phyloP scores from a whole-genome alignment of 108 stramenopile species.

The Cyclotella choctawhatcheeana region DNA sequence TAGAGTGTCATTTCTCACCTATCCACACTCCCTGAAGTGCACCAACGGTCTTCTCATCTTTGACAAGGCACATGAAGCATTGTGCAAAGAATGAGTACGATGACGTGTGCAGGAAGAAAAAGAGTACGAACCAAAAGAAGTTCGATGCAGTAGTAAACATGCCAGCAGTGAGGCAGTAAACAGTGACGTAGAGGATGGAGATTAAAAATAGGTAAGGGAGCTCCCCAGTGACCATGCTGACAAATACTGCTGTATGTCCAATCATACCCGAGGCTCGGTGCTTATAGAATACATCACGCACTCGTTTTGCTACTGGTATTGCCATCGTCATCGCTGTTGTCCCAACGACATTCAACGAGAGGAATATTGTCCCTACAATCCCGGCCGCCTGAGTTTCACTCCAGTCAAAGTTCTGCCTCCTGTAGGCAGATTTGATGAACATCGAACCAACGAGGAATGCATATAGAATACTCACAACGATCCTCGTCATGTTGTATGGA shows the following conservation, averaged over 20 bases:
- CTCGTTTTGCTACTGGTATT: conserved; percentile 72
- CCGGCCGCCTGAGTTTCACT: conserved; percentile 40
- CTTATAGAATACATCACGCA: conserved; percentile 76
- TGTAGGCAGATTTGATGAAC: conserved; percentile 42
- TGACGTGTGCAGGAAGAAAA: conserved; percentile 77
- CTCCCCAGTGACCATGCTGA: conserved; percentile 70
- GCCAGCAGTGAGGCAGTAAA: conserved; percentile 31
- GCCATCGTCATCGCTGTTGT: conserved; percentile 69
- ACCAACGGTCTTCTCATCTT: conserved; percentile 60
- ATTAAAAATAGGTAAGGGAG: conserved; percentile 46
- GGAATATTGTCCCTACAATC: conserved; percentile 45
- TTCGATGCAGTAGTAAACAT: conserved; percentile 36
- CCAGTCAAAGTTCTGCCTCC: conserved; percentile 10
- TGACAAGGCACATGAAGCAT: conserved; percentile 76
- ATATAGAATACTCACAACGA: conserved; percentile 60
- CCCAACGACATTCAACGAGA: conserved; percentile 52
- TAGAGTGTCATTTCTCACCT: no score
- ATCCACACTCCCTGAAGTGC: conserved; percentile 70
- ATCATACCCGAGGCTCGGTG: conserved; percentile 79
- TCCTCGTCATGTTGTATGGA: conserved; percentile 72
- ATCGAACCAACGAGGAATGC: conserved; percentile 70
- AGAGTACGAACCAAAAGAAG: conserved; percentile 57
- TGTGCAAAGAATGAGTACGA: conserved; percentile 82
- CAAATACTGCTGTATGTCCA: conserved; percentile 57
- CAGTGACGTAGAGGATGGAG: conserved; percentile 5